A percentile compares a stretch with the other conserved stretches of the same genome.
Evolutionary conservation across 495 filamentous ascomycete species (phyloP).

Genomic region (Glarea lozoyensis): DNA sequence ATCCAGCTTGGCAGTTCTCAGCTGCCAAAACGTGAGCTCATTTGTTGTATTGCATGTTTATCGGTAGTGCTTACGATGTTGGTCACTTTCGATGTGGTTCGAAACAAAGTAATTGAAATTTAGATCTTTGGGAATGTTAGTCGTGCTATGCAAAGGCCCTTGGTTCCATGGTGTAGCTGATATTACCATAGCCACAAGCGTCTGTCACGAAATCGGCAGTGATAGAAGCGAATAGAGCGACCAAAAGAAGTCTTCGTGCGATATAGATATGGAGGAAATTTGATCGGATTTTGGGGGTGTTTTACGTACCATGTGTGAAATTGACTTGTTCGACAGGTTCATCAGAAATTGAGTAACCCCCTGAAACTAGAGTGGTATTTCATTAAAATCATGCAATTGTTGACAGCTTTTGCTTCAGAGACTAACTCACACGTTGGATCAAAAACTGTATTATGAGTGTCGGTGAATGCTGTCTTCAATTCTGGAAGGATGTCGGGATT

Average conservation of each 20-base stretch:
- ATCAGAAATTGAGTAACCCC: background rate
- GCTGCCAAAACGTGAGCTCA: constrained; percentile 3
- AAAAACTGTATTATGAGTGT: background rate
- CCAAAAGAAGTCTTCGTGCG: background rate
- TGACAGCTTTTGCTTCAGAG: background rate
- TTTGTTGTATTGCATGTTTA: background rate
- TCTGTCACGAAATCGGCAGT: background rate
- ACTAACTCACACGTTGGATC: background rate
- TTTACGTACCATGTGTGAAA: constrained; percentile 7
- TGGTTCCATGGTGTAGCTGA: constrained; percentile 1
- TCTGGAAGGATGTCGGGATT: constrained; percentile 3
- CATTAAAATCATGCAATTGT: constrained; percentile 1
- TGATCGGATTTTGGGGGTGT: constrained; percentile 1
- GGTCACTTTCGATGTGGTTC: constrained; percentile 2
- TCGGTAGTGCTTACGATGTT: constrained; percentile 5
- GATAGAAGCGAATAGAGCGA: background rate
- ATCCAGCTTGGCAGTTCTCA: background rate
- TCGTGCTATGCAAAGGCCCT: background rate
- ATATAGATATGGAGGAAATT: background rate
- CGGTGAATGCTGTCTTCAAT: background rate
- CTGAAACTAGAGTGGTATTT: constrained; percentile 8
- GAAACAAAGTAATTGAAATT: background rate
- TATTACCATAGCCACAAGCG: background rate
- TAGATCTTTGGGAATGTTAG: constrained; percentile 1
- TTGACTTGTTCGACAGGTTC: constrained; percentile 2